Evolutionary conservation across 2,329 filamentous ascomycete genomes (phyloP), one percentile per base, ranked within the genome.

Genomic region (Ophiostoma populinum): DNA sequence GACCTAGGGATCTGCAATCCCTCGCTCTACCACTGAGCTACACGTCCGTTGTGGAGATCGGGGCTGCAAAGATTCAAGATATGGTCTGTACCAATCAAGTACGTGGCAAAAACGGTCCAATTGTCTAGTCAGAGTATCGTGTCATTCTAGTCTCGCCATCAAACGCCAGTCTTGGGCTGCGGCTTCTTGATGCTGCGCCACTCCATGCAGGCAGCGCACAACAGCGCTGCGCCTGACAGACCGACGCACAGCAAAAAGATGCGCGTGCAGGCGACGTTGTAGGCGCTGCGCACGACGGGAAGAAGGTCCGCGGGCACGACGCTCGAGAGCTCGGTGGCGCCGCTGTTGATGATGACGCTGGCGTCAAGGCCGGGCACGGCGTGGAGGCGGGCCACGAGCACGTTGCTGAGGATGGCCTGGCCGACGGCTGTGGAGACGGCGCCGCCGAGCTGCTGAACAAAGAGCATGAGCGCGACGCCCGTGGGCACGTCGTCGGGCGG

Each of bases 161-260:
- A n/a, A n/a, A n/a, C n/a, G n/a, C n/a, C n/a, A n/a, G n/a, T n/a
- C n/a, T n/a, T n/a, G n/a, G n/a, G n/a, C n/a, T n/a, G n/a, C n/a
- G n/a, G n/a, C n/a, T n/a, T 38, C 26, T 35, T 39, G 4, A 49
- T 42, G 6, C 40, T 50, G 1, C 40, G 65, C 70, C 70, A 75
- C 50, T 75, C 62, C 40, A 76, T 61, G 12, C n/a, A n/a, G 59
- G 55, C 3, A 61, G 43, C 0, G 61, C 56, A 1, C 63, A 6
- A 70, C 52, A 2, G 57, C 58, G 3, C 75, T 62, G 39, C 67
- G 65, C 46, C 71, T 76, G 0, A 62, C 61, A 31, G 60, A 49
- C 1, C 57, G 58, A 10, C 77, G 46, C 0, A 70, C 62, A 6
- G 53, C 44, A 43, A n/a, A n/a, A n/a, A n/a, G n/a, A n/a, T n/a